Base-by-base conservation (phyloP, 176 grass and related monocot species). In the Aegilops umbellulata region DNA sequence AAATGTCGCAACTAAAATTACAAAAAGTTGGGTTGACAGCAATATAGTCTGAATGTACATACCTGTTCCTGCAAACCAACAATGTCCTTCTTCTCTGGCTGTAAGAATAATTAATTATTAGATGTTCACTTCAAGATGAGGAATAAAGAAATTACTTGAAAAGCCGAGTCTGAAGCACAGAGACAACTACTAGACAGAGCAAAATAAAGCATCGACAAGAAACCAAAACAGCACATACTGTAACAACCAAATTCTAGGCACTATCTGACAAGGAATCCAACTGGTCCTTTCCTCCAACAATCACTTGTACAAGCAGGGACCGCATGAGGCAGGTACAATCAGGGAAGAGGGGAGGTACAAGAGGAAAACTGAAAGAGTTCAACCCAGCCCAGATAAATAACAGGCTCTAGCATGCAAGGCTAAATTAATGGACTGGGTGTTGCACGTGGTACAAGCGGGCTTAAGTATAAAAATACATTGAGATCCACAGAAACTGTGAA, bases 61-160 rank as follows among this genome's bases (percentile, higher is more conserved):
- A 98, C 95, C 93, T 95, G 95, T 70, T 98, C 95, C 60, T 93
- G 93, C 69, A 93, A 69, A 79, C 95, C 87, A 81, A 95, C 89
- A 5, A 90, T 83, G 74, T 95, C 91, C 79, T 81, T 98, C 87
- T 95, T 97, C 89, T 93, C 95, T 76, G 93, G 91, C 95, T 97
- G 84, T 49, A 91, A 67, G 5, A 72, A 82, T n/a, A 25, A 78
- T 68, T 64, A 57, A 34, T 91, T n/a, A 11, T 90, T 82, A 89
- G 55, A 41, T 47, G 79, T 39, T 46, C 64, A 55, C 16, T 51
- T 58, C 62, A 32, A n/a, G 26, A 67, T 67, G 58, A 31, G 39
- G 30, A 84, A 26, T 80, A 30, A 32, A 23, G n/a, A 25, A 60
- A 78, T 15, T 17, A 78, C 51, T 63, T 27, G 10, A 78, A 31